phyloP scores from a whole-genome alignment of 768 basidiomycete species.

The Tylopilus sp. region DNA sequence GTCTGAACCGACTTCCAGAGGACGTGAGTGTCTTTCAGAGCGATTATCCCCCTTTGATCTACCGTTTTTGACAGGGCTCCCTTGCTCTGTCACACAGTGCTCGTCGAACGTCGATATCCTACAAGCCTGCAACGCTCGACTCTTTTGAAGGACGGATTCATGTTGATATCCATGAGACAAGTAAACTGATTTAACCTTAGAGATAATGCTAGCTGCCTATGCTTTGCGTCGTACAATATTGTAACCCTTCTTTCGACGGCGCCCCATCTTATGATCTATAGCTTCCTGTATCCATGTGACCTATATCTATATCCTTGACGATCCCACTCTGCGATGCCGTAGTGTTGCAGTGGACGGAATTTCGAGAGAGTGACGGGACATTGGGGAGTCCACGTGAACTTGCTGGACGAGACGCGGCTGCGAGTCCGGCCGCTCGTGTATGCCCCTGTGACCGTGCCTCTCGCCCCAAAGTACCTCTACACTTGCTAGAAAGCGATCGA shows the following conservation, averaged over 20 bases:
- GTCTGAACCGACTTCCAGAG: slow-evolving; percentile 10
- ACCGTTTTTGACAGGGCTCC: not conserved
- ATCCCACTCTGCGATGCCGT: slow-evolving; percentile 17
- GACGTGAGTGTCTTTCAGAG: slow-evolving; percentile 1
- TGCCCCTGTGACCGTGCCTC: slow-evolving; percentile 1
- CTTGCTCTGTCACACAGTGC: not conserved
- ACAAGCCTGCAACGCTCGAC: not conserved
- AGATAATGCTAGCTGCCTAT: too few species aligned
- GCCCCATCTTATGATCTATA: not conserved
- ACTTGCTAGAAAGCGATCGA: slow-evolving; percentile 19
- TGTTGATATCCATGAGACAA: not conserved
- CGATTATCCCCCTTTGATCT: not conserved
- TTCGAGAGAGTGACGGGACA: slow-evolving; percentile 7
- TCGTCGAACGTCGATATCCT: not conserved
- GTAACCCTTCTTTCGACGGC: too few species aligned
- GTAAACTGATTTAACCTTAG: not conserved
- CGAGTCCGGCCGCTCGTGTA: slow-evolving; percentile 3
- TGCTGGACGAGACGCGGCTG: slow-evolving; percentile 3
- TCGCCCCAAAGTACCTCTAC: slow-evolving; percentile 22
- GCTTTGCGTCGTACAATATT: not conserved
- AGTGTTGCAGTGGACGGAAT: slow-evolving; percentile 3
- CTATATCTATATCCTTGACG: slow-evolving; percentile 18
- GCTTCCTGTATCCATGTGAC: too few species aligned
- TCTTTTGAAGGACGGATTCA: not conserved
- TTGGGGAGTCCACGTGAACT: not conserved